Conservation (phyloP, 2,329 filamentous ascomycete genomes). For the Fusarium sp. region DNA sequence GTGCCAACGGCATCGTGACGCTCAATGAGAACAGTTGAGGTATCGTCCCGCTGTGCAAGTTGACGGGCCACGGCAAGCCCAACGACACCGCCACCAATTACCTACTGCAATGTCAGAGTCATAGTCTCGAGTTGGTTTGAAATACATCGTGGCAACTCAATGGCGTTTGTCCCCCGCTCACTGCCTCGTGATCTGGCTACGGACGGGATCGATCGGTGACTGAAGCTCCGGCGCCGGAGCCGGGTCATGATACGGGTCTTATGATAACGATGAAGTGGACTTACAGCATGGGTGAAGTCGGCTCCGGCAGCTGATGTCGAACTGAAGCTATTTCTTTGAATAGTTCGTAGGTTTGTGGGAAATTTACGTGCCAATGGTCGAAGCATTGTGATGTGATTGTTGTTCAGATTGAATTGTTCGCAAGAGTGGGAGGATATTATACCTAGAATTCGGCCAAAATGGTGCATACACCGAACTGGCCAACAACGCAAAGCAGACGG, state of each 20-base stretch:
- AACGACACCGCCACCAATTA: constrained; percentile 72
- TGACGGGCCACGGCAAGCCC: constrained; percentile 82
- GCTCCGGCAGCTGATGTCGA: constrained; percentile 45
- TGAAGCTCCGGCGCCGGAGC: constrained; percentile 9
- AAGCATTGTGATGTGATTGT: constrained; percentile 28
- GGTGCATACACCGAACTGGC: constrained; percentile 1
- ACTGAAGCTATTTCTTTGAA: constrained; percentile 48
- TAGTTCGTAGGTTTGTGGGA: not conserved
- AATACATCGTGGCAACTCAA: not conserved
- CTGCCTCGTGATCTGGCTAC: constrained; percentile 5
- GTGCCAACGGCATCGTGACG: constrained; percentile 79
- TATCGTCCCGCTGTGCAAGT: constrained; percentile 70
- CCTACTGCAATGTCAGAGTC: constrained; percentile 45
- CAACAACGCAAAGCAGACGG: constrained; percentile 4
- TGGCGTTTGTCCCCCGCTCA: not conserved
- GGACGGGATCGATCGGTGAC: constrained; percentile 6
- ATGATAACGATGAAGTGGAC: constrained; percentile 29
- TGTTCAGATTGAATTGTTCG: constrained; percentile 4
- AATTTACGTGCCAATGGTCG: constrained; percentile 4
- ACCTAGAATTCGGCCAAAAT: not conserved
- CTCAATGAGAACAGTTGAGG: constrained; percentile 81
- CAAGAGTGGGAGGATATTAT: not conserved
- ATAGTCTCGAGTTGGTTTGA: not conserved
- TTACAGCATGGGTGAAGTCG: constrained; percentile 59
- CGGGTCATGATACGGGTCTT: constrained; percentile 9